These are phyloP conservation scores for Sparassis latifolia DNA, from an alignment of 1,284 basidiomycete species.

Conservation along the genomic window DNA sequence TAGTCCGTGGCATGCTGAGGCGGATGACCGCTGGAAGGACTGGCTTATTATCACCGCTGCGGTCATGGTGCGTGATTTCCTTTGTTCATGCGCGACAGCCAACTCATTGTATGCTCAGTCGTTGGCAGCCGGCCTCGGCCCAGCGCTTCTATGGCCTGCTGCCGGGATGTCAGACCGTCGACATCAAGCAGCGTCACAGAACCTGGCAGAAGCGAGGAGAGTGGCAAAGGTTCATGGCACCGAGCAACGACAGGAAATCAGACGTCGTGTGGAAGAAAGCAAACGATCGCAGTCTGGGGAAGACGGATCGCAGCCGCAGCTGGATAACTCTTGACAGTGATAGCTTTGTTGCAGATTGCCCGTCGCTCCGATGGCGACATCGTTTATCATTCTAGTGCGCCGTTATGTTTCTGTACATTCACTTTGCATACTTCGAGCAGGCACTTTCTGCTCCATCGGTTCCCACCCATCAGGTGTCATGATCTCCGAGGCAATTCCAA, in stretches of 20 bases:
- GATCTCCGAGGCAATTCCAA: constrained; percentile 42
- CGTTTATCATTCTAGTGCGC: not conserved
- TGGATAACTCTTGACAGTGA: not conserved
- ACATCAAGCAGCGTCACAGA: constrained; percentile 31
- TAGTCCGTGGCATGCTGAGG: constrained; percentile 12
- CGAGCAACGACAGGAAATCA: constrained; percentile 34
- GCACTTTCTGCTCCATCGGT: not conserved
- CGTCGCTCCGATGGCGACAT: not conserved
- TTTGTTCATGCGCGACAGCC: not conserved
- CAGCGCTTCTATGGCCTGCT: constrained; percentile 20
- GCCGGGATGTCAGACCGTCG: constrained; percentile 17
- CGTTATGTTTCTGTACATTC: not conserved
- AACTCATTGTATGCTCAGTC: constrained; percentile 17
- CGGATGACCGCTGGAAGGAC: constrained; percentile 34
- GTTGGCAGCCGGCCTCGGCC: constrained; percentile 28
- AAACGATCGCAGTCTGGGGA: constrained; percentile 9
- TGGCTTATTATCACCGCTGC: constrained; percentile 33
- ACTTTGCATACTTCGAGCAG: not conserved
- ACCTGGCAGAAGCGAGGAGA: constrained; percentile 35
- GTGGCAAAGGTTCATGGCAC: constrained; percentile 35
- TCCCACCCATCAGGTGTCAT: not conserved
- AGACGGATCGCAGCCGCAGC: not conserved
- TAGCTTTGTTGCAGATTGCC: not conserved
- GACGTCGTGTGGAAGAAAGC: constrained; percentile 29
- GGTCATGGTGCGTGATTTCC: constrained; percentile 26